Evolutionary conservation across 2,329 filamentous ascomycete species (phyloP), one percentile per base, ranked within the genome.

Genomic region (Colletotrichum eleusines): DNA sequence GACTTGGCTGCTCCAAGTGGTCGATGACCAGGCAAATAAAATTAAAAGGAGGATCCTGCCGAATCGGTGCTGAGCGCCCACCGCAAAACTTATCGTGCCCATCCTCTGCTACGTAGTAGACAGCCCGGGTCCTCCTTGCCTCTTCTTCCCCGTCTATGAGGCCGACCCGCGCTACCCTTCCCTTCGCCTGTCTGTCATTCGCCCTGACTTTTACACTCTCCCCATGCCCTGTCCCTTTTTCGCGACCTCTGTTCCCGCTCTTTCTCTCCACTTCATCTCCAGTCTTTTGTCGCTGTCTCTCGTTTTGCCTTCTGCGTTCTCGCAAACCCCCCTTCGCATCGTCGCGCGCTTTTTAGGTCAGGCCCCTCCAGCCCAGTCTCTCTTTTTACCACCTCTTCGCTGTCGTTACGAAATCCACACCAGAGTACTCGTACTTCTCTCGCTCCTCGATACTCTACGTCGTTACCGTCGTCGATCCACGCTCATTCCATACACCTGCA

Each of bases 41-140:
- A 71, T 68, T 71, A 71, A 71, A 71, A 68, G 68, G 68, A 71
- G 68, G 58, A 71, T 71, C 68, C 58, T 71, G 61, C 63, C 68
- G 57, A 67, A 71, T 71, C 63, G 35, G 68, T 67, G 44, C 68
- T 48, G 40, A 44, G 57, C 59, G 59, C 63, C 40, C 44, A 58
- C 55, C 57, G 38, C 61, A 54, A n/a, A 35, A 35, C 51, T 26
- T 35, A 48, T 42, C 16, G 18, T 50, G 63, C 50, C 20, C 57
- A 53, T 50, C 58, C 44, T 38, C 31, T 20, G 44, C 44, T 23
- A 11, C 11, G 20, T 51, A 23, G 20, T 51, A 23, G 26, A 51
- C 51, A 54, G 51, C 20, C 51, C 31, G 33, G 48, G 26, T 9
- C 48, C 48, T 51, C 48, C 48, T 16, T 28, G 48, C 48, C 14